phyloP scores from a whole-genome alignment of 768 basidiomycete genomes.

The Filobasidium floriforme region DNA sequence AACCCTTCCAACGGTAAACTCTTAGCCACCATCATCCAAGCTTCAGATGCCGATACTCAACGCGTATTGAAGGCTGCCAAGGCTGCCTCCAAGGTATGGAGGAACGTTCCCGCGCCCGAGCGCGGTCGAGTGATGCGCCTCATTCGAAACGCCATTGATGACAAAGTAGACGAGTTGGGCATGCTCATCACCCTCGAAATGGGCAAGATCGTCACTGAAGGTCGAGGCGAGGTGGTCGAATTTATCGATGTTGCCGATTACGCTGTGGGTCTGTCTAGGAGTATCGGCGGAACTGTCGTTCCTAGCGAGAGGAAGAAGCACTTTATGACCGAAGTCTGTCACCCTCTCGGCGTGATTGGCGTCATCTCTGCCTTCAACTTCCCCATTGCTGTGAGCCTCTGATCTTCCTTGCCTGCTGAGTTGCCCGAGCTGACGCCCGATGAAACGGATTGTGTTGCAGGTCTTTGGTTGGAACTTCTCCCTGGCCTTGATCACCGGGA shows the following conservation, averaged over 20 bases:
- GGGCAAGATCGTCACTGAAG: constrained; percentile 80
- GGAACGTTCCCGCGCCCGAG: constrained; percentile 73
- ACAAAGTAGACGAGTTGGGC: constrained; percentile 54
- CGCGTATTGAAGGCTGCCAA: constrained; percentile 60
- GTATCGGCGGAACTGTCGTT: constrained; percentile 85
- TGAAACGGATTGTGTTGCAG: not conserved
- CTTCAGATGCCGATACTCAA: constrained; percentile 65
- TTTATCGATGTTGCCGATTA: constrained; percentile 73
- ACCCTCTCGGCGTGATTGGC: constrained; percentile 68
- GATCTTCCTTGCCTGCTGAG: too few relatives aligned
- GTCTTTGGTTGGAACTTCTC: constrained; percentile 73
- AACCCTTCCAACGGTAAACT: constrained; percentile 25
- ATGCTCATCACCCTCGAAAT: constrained; percentile 45
- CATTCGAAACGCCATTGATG: constrained; percentile 69
- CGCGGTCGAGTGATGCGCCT: constrained; percentile 83
- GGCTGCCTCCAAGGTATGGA: constrained; percentile 64
- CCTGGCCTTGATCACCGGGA: constrained; percentile 58
- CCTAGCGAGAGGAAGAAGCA: constrained; percentile 85
- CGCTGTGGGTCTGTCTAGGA: constrained; percentile 81
- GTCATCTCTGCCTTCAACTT: constrained; percentile 94
- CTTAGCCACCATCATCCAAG: constrained; percentile 45
- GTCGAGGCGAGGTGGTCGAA: constrained; percentile 86
- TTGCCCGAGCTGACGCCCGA: too few relatives aligned
- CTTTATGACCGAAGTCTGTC: constrained; percentile 88
- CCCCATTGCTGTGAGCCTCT: constrained; percentile 58